A percentile compares a stretch with the other conserved stretches of the same genome.
These are phyloP conservation scores for Crucibulum laeve DNA, from an alignment of 768 basidiomycete genomes.

Conservation along the genomic window DNA sequence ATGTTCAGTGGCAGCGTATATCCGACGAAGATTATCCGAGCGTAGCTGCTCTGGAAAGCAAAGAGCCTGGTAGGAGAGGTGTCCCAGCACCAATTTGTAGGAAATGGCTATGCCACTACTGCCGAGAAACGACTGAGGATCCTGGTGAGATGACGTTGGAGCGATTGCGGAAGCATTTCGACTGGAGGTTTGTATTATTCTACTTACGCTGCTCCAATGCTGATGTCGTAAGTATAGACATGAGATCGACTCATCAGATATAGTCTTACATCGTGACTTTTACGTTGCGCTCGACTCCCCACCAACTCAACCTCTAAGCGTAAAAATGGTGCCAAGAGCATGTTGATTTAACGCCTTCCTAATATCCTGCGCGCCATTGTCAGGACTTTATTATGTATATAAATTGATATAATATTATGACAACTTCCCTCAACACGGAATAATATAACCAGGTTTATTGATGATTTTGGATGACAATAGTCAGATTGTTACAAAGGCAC, in stretches of 20 bases:
- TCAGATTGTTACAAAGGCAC: too few relatives aligned
- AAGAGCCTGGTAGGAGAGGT: conserved; percentile 9
- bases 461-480: too few relatives aligned
- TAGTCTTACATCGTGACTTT: not conserved
- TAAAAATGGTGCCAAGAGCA: not conserved
- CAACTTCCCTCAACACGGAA: too few relatives aligned
- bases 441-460: too few relatives aligned
- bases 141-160: conserved; percentile 15
- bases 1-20: conserved; percentile 23
- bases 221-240: not conserved
- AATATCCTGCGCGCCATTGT: too few relatives aligned
- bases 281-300: not conserved
- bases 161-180: conserved; percentile 12
- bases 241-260: not conserved
- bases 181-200: not conserved
- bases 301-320: not conserved
- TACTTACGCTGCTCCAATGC: not conserved
- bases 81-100: conserved; percentile 6
- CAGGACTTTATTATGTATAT: too few relatives aligned
- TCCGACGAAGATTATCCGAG: conserved; percentile 15
- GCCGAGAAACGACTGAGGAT: conserved; percentile 18
- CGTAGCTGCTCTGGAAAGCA: conserved; percentile 15
- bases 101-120: conserved; percentile 23
- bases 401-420: too few relatives aligned
- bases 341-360: too few relatives aligned